These are phyloP conservation scores for Penicillium sp. DNA, from an alignment of 2,329 filamentous ascomycete genomes.

Conservation along the genomic window DNA sequence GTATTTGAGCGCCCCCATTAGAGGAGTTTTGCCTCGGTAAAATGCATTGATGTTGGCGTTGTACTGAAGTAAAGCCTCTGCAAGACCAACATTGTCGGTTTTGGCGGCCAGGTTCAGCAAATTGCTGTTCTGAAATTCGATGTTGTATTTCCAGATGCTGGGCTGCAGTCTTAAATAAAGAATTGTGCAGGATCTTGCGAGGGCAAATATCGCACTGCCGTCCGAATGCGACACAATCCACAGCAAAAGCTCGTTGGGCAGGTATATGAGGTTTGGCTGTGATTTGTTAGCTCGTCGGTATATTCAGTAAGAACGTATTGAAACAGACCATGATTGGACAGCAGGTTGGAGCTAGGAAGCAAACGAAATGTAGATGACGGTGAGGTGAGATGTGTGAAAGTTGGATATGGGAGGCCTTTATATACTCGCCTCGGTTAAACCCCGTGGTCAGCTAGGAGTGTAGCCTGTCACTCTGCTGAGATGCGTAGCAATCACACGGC, in stretches of 20 bases:
- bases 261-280: background rate
- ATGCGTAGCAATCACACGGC: background rate
- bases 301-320: background rate
- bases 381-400: background rate
- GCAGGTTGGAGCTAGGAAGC: background rate
- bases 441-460: background rate
- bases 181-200: background rate
- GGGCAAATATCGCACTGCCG: background rate
- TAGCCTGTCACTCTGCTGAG: background rate
- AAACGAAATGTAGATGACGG: background rate
- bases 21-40: constrained; percentile 4
- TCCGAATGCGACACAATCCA: constrained; percentile 4
- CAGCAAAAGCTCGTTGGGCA: constrained; percentile 1
- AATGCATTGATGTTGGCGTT: constrained; percentile 8
- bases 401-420: background rate
- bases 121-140: constrained; percentile 11
- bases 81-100: constrained; percentile 3
- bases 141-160: constrained; percentile 2
- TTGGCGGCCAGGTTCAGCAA: constrained; percentile 6
- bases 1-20: background rate
- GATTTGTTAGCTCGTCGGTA: background rate
- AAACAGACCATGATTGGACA: background rate
- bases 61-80: background rate
- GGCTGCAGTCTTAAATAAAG: background rate
- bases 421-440: background rate